Evolutionary conservation across 2,329 filamentous ascomycete genomes (phyloP), one percentile per base, ranked within the genome.

Genomic region (Nothophaeocryptopus gaeumannii): DNA sequence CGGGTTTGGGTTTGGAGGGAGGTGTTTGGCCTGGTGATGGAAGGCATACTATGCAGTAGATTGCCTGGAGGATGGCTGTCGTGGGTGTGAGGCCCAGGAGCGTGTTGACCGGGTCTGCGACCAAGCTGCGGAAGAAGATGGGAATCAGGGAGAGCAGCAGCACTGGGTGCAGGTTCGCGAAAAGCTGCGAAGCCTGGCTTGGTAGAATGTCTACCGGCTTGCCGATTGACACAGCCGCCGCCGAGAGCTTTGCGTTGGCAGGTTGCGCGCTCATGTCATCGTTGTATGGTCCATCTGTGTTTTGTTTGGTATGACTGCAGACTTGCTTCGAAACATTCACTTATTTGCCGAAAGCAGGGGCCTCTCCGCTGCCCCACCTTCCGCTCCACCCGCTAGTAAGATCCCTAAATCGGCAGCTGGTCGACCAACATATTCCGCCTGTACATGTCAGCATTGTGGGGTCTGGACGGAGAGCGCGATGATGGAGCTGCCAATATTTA

Each of bases 151-250:
- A 78, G 29, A 88, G 76, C 29, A 95, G 75, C 9, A 89, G 70
- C 20, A 78, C 69, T 0, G 88, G 85, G 59, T 95, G 87, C 14
- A 82, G 68, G 62, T 88, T 78, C 10, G 84, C 81, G 63, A 86
- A 79, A 38, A 67, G 54, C 41, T 53, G 58, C 2, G 67, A 59
- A 15, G 58, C 16, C 38, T 62, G 60, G 26, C 47, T 58, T 20
- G 53, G 55, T 29, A 67, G 64, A 39, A 66, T 51, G 8, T 67
- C 63, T 47, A 67, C 58, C 10, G 65, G 59, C 47, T 63, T 63
- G 15, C 42, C 35, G 5, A 50, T 33, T 35, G 54, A 52, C 9
- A 39, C 39, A 10, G 46, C 29, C n/a, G 50, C 47, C 35, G 52
- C 45, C 16, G 53, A 32, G 29, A 54, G 37, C 32, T 58, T 60